A percentile compares a stretch with the other conserved stretches of the same genome.
Evolutionary conservation across 768 basidiomycete species (phyloP).

Genomic region (Tephrocybe sp.): DNA sequence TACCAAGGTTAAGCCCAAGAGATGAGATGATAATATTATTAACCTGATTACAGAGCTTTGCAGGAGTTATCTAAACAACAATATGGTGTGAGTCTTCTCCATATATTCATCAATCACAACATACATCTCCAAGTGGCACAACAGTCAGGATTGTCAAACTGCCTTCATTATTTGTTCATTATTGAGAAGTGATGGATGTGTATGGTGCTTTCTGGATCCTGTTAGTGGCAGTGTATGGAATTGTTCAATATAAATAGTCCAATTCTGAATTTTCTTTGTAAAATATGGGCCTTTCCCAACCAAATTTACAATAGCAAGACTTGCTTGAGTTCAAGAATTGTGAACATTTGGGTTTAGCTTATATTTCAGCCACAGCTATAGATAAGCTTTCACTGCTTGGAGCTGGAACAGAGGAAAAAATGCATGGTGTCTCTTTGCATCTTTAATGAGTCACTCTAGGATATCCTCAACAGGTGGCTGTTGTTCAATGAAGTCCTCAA

Average conservation of each 20-base stretch:
- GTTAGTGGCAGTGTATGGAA: slow-evolving; percentile 12
- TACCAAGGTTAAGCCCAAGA: slow-evolving; percentile 3
- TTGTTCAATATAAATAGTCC: slow-evolving; percentile 9
- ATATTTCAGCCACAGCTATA: slow-evolving; percentile 10
- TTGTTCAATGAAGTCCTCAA: background rate
- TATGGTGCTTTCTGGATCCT: slow-evolving; percentile 13
- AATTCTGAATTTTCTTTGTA: background rate
- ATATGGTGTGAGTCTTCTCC: background rate
- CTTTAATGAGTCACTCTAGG: slow-evolving; percentile 5
- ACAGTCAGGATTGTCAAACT: slow-evolving; percentile 11
- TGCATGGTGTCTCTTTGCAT: slow-evolving; percentile 9
- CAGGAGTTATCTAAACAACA: background rate
- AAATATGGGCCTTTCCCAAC: slow-evolving; percentile 1
- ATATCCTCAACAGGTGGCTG: background rate
- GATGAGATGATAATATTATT: slow-evolving; percentile 1
- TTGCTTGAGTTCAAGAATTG: slow-evolving; percentile 2
- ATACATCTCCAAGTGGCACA: background rate
- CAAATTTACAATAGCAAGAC: background rate
- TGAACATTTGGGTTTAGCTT: background rate
- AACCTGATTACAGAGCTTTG: background rate
- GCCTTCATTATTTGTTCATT: slow-evolving; percentile 10
- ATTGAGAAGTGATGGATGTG: slow-evolving; percentile 15
- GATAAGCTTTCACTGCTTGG: slow-evolving; percentile 12
- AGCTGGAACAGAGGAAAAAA: slow-evolving; percentile 13
- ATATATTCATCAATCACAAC: background rate